Percentiles rank a stretch among this genome's conserved stretches.
Evolutionary conservation across 495 filamentous ascomycete species (phyloP).

Genomic region (Xylona heveae): DNA sequence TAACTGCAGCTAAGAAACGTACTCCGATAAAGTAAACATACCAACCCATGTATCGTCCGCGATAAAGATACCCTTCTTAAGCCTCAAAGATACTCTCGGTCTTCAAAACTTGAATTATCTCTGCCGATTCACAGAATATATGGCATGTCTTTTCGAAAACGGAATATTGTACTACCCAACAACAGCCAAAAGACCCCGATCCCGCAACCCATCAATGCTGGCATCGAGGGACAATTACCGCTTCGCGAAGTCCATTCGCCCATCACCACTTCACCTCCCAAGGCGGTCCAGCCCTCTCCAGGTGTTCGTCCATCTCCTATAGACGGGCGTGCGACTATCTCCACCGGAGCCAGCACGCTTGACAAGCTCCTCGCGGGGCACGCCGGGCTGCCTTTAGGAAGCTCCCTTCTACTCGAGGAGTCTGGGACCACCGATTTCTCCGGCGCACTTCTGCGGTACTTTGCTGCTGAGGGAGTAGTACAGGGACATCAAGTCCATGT

Average conservation of each 20-base stretch:
- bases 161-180: conserved; percentile 62
- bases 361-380: conserved; percentile 76
- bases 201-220: not conserved
- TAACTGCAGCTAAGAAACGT: no score
- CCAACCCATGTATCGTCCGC: no score
- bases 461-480: conserved; percentile 79
- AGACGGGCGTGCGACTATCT: conserved; percentile 74
- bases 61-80: no score
- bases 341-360: conserved; percentile 68
- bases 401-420: conserved; percentile 65
- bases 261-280: conserved; percentile 12
- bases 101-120: no score
- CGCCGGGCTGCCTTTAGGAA: conserved; percentile 69
- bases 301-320: conserved; percentile 76
- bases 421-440: conserved; percentile 89
- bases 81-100: no score
- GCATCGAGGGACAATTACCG: no score
- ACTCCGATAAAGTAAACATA: no score
- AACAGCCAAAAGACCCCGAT: conserved; percentile 10
- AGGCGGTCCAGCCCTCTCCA: conserved; percentile 25
- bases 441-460: conserved; percentile 65
- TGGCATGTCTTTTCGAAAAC: conserved; percentile 87
- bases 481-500: conserved; percentile 82
- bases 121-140: no score
- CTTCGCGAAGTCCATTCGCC: no score